Conservation (phyloP, 805 yeast species). For the Pichia ethanolica region DNA sequence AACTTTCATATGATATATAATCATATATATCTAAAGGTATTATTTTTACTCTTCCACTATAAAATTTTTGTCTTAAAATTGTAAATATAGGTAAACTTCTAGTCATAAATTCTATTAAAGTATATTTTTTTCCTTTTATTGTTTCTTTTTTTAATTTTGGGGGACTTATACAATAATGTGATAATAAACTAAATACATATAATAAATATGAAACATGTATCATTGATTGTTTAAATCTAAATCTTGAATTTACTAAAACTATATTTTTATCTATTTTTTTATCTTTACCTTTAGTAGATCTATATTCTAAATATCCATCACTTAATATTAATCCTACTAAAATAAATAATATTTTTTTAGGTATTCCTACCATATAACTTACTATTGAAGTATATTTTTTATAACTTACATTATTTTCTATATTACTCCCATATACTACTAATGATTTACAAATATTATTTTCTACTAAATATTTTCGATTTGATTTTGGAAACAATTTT, state of each 20-base stretch:
- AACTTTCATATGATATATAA: background rate
- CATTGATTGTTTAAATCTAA: conserved; percentile 1
- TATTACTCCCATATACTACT: conserved; percentile 13
- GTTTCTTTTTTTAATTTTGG: background rate
- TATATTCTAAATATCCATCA: background rate
- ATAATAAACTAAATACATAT: background rate
- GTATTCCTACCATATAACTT: background rate
- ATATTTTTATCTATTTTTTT: background rate
- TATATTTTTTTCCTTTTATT: background rate
- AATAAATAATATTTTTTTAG: background rate
- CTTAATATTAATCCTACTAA: background rate
- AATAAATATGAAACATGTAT: background rate
- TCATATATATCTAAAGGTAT: background rate
- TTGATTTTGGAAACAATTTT: background rate
- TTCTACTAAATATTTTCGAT: background rate
- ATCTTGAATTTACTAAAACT: conserved; percentile 1
- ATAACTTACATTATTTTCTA: conserved; percentile 1
- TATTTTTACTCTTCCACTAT: background rate
- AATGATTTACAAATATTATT: conserved; percentile 2
- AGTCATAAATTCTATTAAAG: background rate
- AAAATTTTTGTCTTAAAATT: background rate
- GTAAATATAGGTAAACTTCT: conserved; percentile 1
- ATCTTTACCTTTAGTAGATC: background rate
- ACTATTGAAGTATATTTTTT: conserved; percentile 1
- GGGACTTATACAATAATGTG: background rate